Conservation (phyloP, 495 filamentous ascomycete genomes). For the Aspergillus affinis region DNA sequence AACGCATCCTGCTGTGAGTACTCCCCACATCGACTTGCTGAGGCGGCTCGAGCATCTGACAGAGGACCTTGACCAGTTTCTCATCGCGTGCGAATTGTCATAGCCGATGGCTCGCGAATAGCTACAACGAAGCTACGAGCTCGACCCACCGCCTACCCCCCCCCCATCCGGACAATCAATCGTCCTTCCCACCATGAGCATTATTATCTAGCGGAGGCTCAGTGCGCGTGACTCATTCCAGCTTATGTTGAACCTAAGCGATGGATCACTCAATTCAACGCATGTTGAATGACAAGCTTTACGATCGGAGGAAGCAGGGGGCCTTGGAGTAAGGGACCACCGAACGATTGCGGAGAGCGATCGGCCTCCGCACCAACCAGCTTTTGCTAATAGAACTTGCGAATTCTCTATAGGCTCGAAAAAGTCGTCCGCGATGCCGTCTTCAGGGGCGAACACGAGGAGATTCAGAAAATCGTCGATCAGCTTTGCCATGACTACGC, state of each 20-base stretch:
- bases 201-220: constrained; percentile 25
- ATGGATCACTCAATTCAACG: constrained; percentile 93
- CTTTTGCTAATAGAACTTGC: constrained; percentile 7
- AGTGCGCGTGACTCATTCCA: constrained; percentile 27
- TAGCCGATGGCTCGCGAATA: constrained; percentile 14
- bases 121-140: constrained; percentile 15
- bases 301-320: constrained; percentile 94
- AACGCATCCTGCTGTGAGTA: constrained; percentile 33
- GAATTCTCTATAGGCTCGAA: constrained; percentile 64
- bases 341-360: not conserved
- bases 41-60: not conserved
- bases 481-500: constrained; percentile 98
- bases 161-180: constrained; percentile 13
- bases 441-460: constrained; percentile 70
- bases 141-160: constrained; percentile 13
- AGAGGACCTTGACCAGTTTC: not conserved
- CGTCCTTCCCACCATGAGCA: constrained; percentile 33
- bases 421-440: constrained; percentile 84
- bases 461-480: constrained; percentile 81
- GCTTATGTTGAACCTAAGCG: constrained; percentile 27
- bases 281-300: constrained; percentile 94
- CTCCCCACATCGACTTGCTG: constrained; percentile 21
- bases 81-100: not conserved
- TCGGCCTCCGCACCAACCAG: not conserved
- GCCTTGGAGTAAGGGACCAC: constrained; percentile 80